Conservation (phyloP, 805 yeast genomes). For the Pichia rugopelliculosa region DNA sequence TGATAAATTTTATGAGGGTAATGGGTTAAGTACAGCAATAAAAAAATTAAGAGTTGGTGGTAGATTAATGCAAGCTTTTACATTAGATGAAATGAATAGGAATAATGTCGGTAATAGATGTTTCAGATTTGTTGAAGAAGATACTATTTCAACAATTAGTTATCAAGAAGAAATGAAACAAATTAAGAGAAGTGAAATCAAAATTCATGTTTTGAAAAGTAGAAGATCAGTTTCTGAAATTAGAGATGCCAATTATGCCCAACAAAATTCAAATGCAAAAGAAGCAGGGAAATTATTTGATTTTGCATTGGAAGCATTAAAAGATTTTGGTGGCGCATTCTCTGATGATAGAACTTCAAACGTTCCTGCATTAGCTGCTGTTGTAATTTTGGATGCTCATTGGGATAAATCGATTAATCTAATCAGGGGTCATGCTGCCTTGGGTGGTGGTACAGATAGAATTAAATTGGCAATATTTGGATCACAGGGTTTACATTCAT, state of each 20-base stretch:
- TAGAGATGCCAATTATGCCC: slow-evolving; percentile 74
- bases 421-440: slow-evolving; percentile 83
- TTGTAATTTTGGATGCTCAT: slow-evolving; percentile 74
- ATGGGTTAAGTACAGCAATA: slow-evolving; percentile 62
- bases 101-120: slow-evolving; percentile 73
- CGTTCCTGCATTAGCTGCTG: slow-evolving; percentile 72
- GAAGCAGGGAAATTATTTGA: slow-evolving; percentile 71
- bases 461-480: slow-evolving; percentile 86
- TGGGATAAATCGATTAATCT: slow-evolving; percentile 59
- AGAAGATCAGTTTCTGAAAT: slow-evolving; percentile 64
- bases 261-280: slow-evolving; percentile 69
- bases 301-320: slow-evolving; percentile 71
- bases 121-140: slow-evolving; percentile 68
- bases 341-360: slow-evolving; percentile 24
- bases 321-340: slow-evolving; percentile 49
- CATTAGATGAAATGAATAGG: slow-evolving; percentile 80
- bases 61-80: slow-evolving; percentile 83
- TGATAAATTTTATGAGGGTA: slow-evolving; percentile 48
- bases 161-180: slow-evolving; percentile 31
- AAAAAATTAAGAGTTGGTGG: slow-evolving; percentile 74
- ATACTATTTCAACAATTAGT: slow-evolving; percentile 45
- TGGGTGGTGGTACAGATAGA: slow-evolving; percentile 77
- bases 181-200: slow-evolving; percentile 50
- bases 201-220: slow-evolving; percentile 68
- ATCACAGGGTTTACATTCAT: slow-evolving; percentile 82